Evolutionary conservation across 306 rosid species (phyloP), one percentile per base, ranked within the genome.

Genomic region (Dalbergia oliveri): DNA sequence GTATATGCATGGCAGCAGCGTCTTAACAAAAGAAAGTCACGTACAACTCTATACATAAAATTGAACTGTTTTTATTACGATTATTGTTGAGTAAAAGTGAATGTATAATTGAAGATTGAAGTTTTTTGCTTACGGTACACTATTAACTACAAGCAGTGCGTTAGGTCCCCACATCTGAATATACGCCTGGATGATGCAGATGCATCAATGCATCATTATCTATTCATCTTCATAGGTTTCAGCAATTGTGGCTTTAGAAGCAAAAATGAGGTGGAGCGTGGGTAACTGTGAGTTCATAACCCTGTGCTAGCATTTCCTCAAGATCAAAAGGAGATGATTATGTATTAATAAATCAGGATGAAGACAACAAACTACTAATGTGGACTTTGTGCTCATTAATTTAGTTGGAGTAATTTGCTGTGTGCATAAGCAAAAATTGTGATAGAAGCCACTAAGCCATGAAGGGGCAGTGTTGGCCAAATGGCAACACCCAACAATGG

Each of bases 171-270:
- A 57, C 14, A 10, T 39, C 67, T 57, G 16, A 13, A 16, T 6
- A 35, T 18, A 3, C 15, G 15, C 11, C 15, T 12, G 0, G n/a
- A 9, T 11, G 56, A 50, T 50, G 56, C 16, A 13, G 56, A 13
- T 50, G 56, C 56, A 13, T 50, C 56, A 16, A 26, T 26, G 31
- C 31, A 26, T 26, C 31, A 26, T 50, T 50, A 13, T 50, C 56
- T 37, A 37, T 37, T 37, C 1, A 50, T 50, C 86, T 86, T 86
- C 81, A 75, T 54, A 3, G 82, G 7, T 78, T 56, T 75, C 59
- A 72, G 88, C 85, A 73, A 83, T 51, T 78, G 71, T 85, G 49
- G 54, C 33, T 56, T 79, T 33, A 33, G 90, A 82, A 37, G 88
- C 60, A 81, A 88, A 58, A 60, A 11, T 11, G 26, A 5, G 16